A percentile compares a stretch with the other conserved stretches of the same genome.
Evolutionary conservation across 257 asterid species (phyloP).

Genomic region (Primulina eburnea): DNA sequence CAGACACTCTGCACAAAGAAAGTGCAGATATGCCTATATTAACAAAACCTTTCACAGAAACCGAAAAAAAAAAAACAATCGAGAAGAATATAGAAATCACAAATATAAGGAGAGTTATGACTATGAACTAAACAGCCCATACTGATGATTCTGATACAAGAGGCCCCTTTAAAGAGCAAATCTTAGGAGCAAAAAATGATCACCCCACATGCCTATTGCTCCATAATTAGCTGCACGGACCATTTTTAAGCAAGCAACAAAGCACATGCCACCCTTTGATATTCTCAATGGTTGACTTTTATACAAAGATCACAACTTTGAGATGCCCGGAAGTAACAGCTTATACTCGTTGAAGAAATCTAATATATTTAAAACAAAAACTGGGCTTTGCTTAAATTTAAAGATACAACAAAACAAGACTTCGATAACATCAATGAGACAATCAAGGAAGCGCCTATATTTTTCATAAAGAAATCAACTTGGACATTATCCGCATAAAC

Average conservation of each 20-base stretch:
- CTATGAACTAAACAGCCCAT: constrained; percentile 5
- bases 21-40: neutral
- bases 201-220: constrained; percentile 8
- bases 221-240: constrained; percentile 16
- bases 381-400: constrained; percentile 28
- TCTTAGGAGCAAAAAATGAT: neutral
- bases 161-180: constrained; percentile 19
- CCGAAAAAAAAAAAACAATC: neutral
- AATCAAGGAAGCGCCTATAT: constrained; percentile 6
- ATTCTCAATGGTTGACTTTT: constrained; percentile 16
- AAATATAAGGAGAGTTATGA: neutral
- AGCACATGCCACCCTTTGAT: constrained; percentile 41
- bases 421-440: constrained; percentile 8
- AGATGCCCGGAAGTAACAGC: constrained; percentile 10
- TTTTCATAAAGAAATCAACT: neutral
- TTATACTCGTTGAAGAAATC: neutral
- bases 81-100: neutral
- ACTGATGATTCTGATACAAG: constrained; percentile 14
- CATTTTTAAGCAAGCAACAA: constrained; percentile 28
- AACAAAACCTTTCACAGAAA: neutral
- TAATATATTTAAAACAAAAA: neutral
- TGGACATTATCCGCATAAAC: constrained; percentile 9
- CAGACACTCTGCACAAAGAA: constrained; percentile 27
- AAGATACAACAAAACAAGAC: constrained; percentile 15
- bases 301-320: constrained; percentile 15